Evolutionary conservation across 306 rosid genomes (phyloP).

Genomic region (Prunus kanzakura): DNA sequence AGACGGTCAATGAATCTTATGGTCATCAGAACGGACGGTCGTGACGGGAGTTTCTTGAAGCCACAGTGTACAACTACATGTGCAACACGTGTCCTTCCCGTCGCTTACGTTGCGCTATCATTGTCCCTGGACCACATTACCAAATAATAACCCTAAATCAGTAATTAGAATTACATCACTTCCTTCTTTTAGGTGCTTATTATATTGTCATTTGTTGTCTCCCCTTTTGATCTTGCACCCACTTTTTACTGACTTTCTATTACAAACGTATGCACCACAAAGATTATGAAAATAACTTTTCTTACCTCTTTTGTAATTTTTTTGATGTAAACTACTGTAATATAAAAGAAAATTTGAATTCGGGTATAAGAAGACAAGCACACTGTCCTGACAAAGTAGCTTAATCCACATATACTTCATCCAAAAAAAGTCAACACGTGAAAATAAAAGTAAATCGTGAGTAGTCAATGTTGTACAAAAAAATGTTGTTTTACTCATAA

Average conservation of each 20-base stretch:
- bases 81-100: slow-evolving; percentile 30
- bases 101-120: slow-evolving; percentile 12
- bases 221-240: not conserved
- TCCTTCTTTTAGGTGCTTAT: not conserved
- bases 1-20: not conserved
- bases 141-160: not conserved
- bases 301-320: not conserved
- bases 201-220: not conserved
- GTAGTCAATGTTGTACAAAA: too few species aligned
- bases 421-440: too few species aligned
- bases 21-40: not conserved
- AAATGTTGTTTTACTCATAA: too few species aligned
- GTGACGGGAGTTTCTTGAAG: not conserved
- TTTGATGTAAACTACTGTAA: not conserved
- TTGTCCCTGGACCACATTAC: slow-evolving; percentile 20
- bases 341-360: too few species aligned
- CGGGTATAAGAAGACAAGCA: too few species aligned
- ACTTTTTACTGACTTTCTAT: not conserved
- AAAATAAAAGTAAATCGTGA: too few species aligned
- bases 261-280: not conserved
- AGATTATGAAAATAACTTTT: not conserved
- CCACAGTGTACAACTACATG: slow-evolving; percentile 20
- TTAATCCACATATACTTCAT: too few species aligned
- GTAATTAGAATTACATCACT: not conserved
- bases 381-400: too few species aligned